Evolutionary conservation across 2,329 filamentous ascomycete species (phyloP).

Genomic region (Fulvia fulva): DNA sequence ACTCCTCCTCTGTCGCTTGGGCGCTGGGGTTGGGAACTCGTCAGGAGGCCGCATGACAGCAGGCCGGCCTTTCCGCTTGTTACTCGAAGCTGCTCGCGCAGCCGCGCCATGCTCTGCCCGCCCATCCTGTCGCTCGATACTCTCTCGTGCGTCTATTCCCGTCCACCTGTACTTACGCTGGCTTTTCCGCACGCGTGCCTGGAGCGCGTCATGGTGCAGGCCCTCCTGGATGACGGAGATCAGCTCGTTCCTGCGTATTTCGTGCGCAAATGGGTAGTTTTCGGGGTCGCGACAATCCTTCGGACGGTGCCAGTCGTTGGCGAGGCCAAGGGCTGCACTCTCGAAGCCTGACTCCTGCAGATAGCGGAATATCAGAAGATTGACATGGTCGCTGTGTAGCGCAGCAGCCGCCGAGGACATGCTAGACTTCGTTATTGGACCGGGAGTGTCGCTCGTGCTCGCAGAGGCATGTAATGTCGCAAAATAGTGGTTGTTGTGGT

Average conservation of each 20-base stretch:
- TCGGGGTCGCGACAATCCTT: conserved; percentile 49
- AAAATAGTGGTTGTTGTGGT: not conserved
- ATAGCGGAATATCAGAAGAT: conserved; percentile 67
- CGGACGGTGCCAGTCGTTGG: conserved; percentile 57
- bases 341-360: conserved; percentile 37
- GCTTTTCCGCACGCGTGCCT: conserved; percentile 22
- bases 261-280: conserved; percentile 56
- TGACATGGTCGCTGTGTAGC: conserved; percentile 60
- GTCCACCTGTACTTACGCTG: conserved; percentile 28
- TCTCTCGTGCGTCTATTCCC: conserved; percentile 20
- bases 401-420: conserved; percentile 23
- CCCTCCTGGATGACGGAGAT: conserved; percentile 62
- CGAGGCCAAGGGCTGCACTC: conserved; percentile 51
- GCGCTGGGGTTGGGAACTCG: conserved; percentile 32
- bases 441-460: not conserved
- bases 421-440: conserved; percentile 7
- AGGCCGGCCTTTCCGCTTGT: conserved; percentile 15
- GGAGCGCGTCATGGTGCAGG: conserved; percentile 45
- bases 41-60: conserved; percentile 22
- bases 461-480: not conserved
- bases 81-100: conserved; percentile 12
- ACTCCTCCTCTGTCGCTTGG: conserved; percentile 32
- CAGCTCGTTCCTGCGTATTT: conserved; percentile 57
- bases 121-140: conserved; percentile 18
- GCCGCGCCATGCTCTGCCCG: conserved; percentile 14